Conservation (phyloP, 1,284 basidiomycete genomes). For the Cutaneotrichosporon sp. region DNA sequence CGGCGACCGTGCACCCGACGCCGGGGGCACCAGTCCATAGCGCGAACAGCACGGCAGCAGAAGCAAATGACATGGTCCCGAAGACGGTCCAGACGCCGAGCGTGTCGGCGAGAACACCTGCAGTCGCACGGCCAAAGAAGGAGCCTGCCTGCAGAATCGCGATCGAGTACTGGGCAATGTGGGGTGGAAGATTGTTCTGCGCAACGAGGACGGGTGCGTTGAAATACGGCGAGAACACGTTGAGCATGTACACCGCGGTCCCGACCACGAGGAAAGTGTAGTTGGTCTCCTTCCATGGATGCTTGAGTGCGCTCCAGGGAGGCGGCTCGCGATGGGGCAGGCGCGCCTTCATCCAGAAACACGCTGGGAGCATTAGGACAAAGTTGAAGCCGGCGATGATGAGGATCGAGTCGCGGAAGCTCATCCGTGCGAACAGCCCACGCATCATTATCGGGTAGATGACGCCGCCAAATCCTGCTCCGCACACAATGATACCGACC, state of each 20-base stretch:
- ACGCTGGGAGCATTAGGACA: slow-evolving; percentile 21
- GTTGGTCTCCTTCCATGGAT: slow-evolving; percentile 31
- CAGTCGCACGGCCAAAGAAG: slow-evolving; percentile 22
- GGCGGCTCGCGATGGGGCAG: slow-evolving; percentile 20
- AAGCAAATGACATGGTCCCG: slow-evolving; percentile 14
- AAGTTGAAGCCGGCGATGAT: slow-evolving; percentile 23
- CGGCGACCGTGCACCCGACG: slow-evolving; percentile 23
- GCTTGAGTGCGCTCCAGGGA: slow-evolving; percentile 11
- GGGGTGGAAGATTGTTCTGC: slow-evolving; percentile 6
- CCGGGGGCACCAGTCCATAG: slow-evolving; percentile 28
- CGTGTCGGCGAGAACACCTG: slow-evolving; percentile 23
- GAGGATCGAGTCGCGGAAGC: slow-evolving; percentile 23
- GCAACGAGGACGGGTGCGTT: slow-evolving; percentile 27
- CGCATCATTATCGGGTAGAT: slow-evolving; percentile 43
- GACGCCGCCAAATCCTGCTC: slow-evolving; percentile 43
- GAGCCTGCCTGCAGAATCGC: slow-evolving; percentile 27
- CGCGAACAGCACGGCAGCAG: slow-evolving; percentile 18
- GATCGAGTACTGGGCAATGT: slow-evolving; percentile 20
- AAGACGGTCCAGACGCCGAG: slow-evolving; percentile 26
- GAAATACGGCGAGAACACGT: slow-evolving; percentile 33
- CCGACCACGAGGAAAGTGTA: slow-evolving; percentile 35
- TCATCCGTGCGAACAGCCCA: slow-evolving; percentile 29
- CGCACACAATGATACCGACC: slow-evolving; percentile 41
- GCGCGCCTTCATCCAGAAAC: slow-evolving; percentile 23
- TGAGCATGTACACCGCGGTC: slow-evolving; percentile 21